These are phyloP conservation scores for Dictyostelium brefeldianum DNA, from an alignment of 78 protist genomes.

Conservation along the genomic window DNA sequence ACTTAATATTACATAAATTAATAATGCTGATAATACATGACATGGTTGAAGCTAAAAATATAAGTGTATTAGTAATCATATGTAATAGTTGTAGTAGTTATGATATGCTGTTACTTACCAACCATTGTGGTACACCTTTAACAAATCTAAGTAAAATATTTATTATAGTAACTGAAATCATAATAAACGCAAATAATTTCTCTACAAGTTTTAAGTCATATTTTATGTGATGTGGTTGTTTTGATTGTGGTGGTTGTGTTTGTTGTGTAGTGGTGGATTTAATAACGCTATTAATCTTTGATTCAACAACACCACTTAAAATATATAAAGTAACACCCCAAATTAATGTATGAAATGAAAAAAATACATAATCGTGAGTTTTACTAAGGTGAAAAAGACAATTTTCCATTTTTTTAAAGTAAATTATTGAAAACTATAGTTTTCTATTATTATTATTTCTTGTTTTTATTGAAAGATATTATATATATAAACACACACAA, in stretches of 20 bases:
- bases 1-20: constrained; percentile 43
- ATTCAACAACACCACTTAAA: too few species aligned
- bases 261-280: not conserved
- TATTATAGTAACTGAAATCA: not conserved
- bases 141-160: constrained; percentile 28
- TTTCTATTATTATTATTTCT: too few species aligned
- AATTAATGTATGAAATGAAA: not conserved
- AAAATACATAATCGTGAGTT: not conserved
- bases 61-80: not conserved
- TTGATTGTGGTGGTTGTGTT: not conserved
- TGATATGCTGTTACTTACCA: constrained; percentile 15
- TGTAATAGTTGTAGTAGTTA: not conserved
- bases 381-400: constrained; percentile 3
- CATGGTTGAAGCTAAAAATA: constrained; percentile 58
- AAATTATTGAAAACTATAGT: too few species aligned
- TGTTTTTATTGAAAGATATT: too few species aligned
- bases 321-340: not conserved
- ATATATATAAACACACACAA: too few species aligned
- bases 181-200: not conserved
- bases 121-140: constrained; percentile 74
- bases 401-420: not conserved
- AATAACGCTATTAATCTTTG: too few species aligned
- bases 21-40: constrained; percentile 48
- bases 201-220: not conserved
- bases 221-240: not conserved